Percentiles rank a stretch among this genome's conserved stretches.
Conservation (phyloP, 306 rosid species). For the Quercus gilva region DNA sequence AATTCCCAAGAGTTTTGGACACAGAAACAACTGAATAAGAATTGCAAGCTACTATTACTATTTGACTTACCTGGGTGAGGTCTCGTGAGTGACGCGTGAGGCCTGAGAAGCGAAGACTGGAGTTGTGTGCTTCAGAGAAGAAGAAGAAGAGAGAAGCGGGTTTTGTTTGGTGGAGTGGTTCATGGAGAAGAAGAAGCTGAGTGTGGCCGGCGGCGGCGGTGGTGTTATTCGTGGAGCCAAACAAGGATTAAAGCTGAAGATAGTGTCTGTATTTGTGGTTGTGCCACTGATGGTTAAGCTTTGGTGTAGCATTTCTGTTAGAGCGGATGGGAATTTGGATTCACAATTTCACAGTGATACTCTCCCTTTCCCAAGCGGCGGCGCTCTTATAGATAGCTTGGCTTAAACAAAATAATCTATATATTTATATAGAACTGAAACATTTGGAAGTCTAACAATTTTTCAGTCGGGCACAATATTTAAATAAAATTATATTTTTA, state of each 20-base stretch:
- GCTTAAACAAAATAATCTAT: too few species aligned
- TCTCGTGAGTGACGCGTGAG: slow-evolving; percentile 8
- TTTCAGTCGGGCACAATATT: too few species aligned
- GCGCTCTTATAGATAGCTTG: too few species aligned
- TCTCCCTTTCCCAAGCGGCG: neutral
- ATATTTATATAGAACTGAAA: too few species aligned
- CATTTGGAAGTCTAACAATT: too few species aligned
- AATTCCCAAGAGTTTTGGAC: too few species aligned
- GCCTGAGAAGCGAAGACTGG: slow-evolving; percentile 21
- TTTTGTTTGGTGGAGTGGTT: slow-evolving; percentile 1
- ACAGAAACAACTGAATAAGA: too few species aligned
- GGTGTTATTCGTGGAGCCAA: neutral
- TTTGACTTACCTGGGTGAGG: slow-evolving; percentile 2
- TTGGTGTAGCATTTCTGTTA: slow-evolving; percentile 11
- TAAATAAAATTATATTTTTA: too few species aligned
- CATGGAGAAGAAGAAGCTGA: slow-evolving; percentile 5
- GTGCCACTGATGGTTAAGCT: neutral
- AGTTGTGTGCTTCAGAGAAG: neutral
- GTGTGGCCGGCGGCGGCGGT: neutral
- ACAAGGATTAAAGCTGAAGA: slow-evolving; percentile 6
- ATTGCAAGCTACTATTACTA: too few species aligned
- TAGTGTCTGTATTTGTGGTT: neutral
- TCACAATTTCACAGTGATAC: neutral
- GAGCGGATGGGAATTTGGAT: neutral
- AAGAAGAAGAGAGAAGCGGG: neutral